These are phyloP conservation scores for Globisporangium yorkense DNA, from an alignment of 352 stramenopile genomes.

Conservation along the genomic window DNA sequence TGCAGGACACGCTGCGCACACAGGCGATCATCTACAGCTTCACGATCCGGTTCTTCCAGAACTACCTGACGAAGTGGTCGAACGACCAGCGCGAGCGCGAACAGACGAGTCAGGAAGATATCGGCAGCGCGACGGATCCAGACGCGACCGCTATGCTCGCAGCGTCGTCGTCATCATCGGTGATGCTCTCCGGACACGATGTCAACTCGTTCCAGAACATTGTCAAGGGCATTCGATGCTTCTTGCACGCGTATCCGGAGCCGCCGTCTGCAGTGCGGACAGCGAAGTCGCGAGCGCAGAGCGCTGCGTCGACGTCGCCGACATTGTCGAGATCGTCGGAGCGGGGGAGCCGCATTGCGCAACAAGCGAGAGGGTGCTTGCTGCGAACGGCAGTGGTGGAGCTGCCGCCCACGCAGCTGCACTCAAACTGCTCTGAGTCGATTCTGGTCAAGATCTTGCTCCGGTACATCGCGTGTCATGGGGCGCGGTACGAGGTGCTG, in stretches of 20 bases:
- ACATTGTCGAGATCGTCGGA: background rate
- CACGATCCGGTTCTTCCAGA: slow-evolving; percentile 73
- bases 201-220: slow-evolving; percentile 63
- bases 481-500: slow-evolving; percentile 71
- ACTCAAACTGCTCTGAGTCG: slow-evolving; percentile 64
- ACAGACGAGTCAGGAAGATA: slow-evolving; percentile 5
- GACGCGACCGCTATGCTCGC: slow-evolving; percentile 11
- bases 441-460: slow-evolving; percentile 77
- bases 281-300: background rate
- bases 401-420: slow-evolving; percentile 46
- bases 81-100: slow-evolving; percentile 22
- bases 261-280: slow-evolving; percentile 1
- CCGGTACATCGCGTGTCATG: slow-evolving; percentile 82
- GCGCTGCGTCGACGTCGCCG: background rate
- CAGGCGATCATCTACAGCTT: slow-evolving; percentile 66
- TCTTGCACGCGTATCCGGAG: slow-evolving; percentile 54
- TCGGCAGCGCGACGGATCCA: slow-evolving; percentile 8
- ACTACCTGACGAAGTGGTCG: slow-evolving; percentile 59
- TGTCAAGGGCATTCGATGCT: slow-evolving; percentile 73
- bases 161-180: slow-evolving; percentile 2
- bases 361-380: slow-evolving; percentile 33
- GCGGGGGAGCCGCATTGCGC: slow-evolving; percentile 10
- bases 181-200: slow-evolving; percentile 24
- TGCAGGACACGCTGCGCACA: slow-evolving; percentile 49
- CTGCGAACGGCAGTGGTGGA: slow-evolving; percentile 49